Evolutionary conservation across 140 eudicot species (phyloP).

Genomic region (Stevia rebaudiana): DNA sequence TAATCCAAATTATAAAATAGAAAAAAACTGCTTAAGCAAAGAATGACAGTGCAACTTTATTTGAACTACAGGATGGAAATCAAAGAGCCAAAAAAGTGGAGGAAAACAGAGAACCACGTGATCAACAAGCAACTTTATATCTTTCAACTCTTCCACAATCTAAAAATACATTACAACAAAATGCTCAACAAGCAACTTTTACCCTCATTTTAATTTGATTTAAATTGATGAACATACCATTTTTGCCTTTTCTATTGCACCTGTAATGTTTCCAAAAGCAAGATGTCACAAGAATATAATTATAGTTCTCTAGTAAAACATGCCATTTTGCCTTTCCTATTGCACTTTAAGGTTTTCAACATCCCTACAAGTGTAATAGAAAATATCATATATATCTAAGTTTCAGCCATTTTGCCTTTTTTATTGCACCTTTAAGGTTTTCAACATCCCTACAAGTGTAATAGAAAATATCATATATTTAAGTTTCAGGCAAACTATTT

Average conservation of each 20-base stretch:
- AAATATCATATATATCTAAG: no score
- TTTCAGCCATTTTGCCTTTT: conserved; percentile 86
- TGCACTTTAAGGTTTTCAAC: conserved; percentile 54
- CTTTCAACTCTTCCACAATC: conserved; percentile 98
- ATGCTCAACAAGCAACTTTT: conserved; percentile 4
- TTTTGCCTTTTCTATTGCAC: conserved; percentile 89
- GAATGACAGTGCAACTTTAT: not conserved
- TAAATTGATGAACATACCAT: conserved; percentile 39
- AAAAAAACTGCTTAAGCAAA: not conserved
- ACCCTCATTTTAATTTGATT: not conserved
- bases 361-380: conserved; percentile 42
- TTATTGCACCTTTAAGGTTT: conserved; percentile 99
- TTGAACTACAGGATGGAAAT: conserved; percentile 10
- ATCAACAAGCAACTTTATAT: conserved; percentile 83
- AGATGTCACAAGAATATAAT: conserved; percentile 38
- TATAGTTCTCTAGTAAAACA: conserved; percentile 17
- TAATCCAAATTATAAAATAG: conserved; percentile 13
- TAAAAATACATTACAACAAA: conserved; percentile 29
- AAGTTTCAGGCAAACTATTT: not conserved
- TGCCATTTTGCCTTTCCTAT: conserved; percentile 52
- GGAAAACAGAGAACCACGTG: conserved; percentile 97
- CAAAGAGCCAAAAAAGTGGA: conserved; percentile 29
- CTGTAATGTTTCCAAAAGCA: conserved; percentile 76
- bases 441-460: conserved; percentile 67
- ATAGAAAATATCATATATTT: not conserved